These are phyloP conservation scores for Tricharina praecox DNA, from an alignment of 495 filamentous ascomycete genomes.

Conservation along the genomic window DNA sequence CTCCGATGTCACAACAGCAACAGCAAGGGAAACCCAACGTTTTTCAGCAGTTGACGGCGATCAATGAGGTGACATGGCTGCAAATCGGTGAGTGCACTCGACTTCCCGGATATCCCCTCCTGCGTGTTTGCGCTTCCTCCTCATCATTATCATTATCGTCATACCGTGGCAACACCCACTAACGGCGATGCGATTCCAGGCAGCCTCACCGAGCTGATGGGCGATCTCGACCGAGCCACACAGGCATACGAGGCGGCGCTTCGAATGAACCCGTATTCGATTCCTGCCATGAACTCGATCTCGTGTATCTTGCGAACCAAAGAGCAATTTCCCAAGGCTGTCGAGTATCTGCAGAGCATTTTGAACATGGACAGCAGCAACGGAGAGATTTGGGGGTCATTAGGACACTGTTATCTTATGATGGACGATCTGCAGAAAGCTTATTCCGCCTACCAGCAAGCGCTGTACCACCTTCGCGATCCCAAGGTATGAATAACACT, in stretches of 20 bases:
- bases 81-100: conserved; percentile 56
- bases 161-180: too few relatives aligned
- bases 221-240: conserved; percentile 74
- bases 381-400: conserved; percentile 91
- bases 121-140: too few relatives aligned
- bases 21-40: conserved; percentile 41
- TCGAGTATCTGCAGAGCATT: conserved; percentile 83
- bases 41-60: conserved; percentile 41
- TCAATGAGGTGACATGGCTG: conserved; percentile 86
- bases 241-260: conserved; percentile 77
- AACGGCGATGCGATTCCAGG: conserved; percentile 37
- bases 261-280: conserved; percentile 72
- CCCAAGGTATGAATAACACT: conserved; percentile 75
- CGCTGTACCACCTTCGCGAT: conserved; percentile 80
- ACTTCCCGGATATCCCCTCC: too few relatives aligned
- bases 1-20: conserved; percentile 36
- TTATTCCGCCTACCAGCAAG: conserved; percentile 94
- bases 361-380: conserved; percentile 75
- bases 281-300: conserved; percentile 86
- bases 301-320: conserved; percentile 76
- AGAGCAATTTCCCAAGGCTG: conserved; percentile 84
- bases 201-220: conserved; percentile 69
- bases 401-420: conserved; percentile 94
- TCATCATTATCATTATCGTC: too few relatives aligned
- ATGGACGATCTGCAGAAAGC: conserved; percentile 97